Percentiles rank a stretch among this genome's conserved stretches.
phyloP scores from a whole-genome alignment of 257 asterid genomes.

The Solanum raphanifolium region DNA sequence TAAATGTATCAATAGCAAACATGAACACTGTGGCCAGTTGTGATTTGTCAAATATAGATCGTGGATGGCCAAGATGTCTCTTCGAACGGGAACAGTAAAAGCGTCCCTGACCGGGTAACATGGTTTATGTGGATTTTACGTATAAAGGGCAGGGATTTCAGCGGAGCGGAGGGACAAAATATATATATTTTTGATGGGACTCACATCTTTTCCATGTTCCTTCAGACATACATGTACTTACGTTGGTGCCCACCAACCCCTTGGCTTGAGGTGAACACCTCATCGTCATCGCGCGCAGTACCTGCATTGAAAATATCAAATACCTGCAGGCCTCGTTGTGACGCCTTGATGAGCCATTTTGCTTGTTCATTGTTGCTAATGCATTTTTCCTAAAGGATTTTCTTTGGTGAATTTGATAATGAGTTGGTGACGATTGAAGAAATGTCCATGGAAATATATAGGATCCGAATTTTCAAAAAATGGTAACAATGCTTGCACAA shows the following conservation, averaged over 20 bases:
- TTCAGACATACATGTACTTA: background rate
- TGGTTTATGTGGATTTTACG: background rate
- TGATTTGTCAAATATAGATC: background rate
- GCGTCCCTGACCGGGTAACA: background rate
- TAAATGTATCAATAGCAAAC: background rate
- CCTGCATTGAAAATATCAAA: background rate
- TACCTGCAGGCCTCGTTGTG: background rate
- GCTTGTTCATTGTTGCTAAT: too few species aligned
- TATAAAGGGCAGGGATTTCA: background rate
- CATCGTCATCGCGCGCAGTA: background rate
- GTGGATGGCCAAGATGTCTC: background rate
- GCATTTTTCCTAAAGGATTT: background rate
- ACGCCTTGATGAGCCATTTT: background rate
- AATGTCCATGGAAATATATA: background rate
- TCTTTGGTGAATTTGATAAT: background rate
- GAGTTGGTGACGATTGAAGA: background rate
- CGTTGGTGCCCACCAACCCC: background rate
- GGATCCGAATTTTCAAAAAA: background rate
- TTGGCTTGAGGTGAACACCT: background rate
- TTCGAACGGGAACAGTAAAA: too few species aligned
- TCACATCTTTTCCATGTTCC: background rate
- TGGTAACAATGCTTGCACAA: background rate
- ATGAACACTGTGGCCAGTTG: background rate
- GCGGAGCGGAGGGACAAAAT: background rate
- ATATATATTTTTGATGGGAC: background rate